A percentile compares a stretch with the other conserved stretches of the same genome.
Conservation (phyloP, 2,329 filamentous ascomycete species). For the Sclerotinia nivalis region DNA sequence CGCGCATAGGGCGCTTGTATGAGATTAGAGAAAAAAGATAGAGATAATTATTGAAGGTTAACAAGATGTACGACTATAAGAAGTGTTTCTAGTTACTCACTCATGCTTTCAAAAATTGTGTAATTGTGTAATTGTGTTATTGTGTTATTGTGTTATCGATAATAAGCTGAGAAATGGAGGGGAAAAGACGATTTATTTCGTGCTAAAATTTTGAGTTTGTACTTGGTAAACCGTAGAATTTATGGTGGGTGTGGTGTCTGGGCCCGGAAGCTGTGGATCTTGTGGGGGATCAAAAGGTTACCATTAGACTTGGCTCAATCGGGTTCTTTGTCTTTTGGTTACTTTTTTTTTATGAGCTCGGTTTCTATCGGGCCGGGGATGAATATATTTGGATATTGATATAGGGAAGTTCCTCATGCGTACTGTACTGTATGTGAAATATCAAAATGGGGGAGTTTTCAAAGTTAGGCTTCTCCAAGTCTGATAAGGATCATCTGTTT, state of each 20-base stretch:
- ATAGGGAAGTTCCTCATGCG: not conserved
- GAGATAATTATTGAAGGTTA: not conserved
- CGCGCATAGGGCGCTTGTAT: slow-evolving; percentile 22
- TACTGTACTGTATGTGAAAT: not conserved
- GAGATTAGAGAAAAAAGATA: not conserved
- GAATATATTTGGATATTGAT: not conserved
- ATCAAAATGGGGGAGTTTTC: not conserved
- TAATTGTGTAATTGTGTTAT: not conserved
- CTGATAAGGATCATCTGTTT: not conserved
- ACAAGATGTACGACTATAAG: slow-evolving; percentile 3
- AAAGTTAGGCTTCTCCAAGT: not conserved
- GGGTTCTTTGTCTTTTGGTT: not conserved
- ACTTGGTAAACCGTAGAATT: not conserved
- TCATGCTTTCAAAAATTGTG: not conserved
- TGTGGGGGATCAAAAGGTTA: no score
- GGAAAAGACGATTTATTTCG: not conserved
- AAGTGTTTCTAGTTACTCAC: slow-evolving; percentile 6
- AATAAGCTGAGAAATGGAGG: not conserved
- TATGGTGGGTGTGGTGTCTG: not conserved
- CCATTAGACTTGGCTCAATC: not conserved
- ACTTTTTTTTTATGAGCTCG: not conserved
- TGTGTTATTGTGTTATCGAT: not conserved
- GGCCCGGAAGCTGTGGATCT: slow-evolving; percentile 17
- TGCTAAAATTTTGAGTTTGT: slow-evolving; percentile 5
- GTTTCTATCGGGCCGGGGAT: not conserved